These are phyloP conservation scores for Poronia punctata DNA, from an alignment of 495 filamentous ascomycete genomes.

Conservation along the genomic window DNA sequence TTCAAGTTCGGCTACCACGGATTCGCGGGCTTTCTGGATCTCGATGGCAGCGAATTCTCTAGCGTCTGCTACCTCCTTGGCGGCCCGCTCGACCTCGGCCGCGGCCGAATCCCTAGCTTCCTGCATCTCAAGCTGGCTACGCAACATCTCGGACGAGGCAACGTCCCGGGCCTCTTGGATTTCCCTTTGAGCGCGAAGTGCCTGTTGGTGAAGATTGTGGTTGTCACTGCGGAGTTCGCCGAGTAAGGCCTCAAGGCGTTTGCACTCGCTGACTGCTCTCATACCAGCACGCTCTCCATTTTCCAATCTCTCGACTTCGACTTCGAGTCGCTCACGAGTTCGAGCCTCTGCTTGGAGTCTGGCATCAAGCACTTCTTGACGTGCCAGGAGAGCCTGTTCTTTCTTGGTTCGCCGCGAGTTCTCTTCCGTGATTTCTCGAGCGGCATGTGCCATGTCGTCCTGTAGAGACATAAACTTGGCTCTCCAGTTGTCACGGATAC, in stretches of 20 bases:
- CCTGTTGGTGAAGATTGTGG: constrained; percentile 54
- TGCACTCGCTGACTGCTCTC: constrained; percentile 47
- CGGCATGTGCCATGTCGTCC: constrained; percentile 73
- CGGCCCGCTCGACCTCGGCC: constrained; percentile 39
- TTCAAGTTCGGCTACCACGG: constrained; percentile 76
- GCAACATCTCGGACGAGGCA: constrained; percentile 70
- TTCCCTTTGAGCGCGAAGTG: constrained; percentile 71
- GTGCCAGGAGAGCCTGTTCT: constrained; percentile 65
- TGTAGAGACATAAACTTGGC: constrained; percentile 75
- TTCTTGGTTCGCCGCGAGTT: constrained; percentile 66
- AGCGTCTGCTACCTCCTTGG: constrained; percentile 77
- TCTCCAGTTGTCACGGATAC: constrained; percentile 68
- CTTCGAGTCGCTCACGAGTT: constrained; percentile 70
- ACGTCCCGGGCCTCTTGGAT: constrained; percentile 73
- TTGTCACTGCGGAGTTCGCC: constrained; percentile 60
- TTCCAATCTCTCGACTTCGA: constrained; percentile 70
- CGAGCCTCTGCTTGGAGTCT: constrained; percentile 69
- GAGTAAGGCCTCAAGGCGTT: constrained; percentile 60
- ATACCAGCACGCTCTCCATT: constrained; percentile 64
- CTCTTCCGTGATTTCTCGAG: constrained; percentile 69
- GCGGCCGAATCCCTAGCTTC: constrained; percentile 8
- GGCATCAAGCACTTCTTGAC: constrained; percentile 72
- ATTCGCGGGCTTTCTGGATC: constrained; percentile 65
- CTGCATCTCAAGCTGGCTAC: constrained; percentile 41
- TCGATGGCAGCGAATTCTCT: constrained; percentile 69